Percentiles rank a stretch among this genome's conserved stretches.
These are phyloP conservation scores for Amanita thiersii DNA, from an alignment of 768 basidiomycete genomes.

Conservation along the genomic window DNA sequence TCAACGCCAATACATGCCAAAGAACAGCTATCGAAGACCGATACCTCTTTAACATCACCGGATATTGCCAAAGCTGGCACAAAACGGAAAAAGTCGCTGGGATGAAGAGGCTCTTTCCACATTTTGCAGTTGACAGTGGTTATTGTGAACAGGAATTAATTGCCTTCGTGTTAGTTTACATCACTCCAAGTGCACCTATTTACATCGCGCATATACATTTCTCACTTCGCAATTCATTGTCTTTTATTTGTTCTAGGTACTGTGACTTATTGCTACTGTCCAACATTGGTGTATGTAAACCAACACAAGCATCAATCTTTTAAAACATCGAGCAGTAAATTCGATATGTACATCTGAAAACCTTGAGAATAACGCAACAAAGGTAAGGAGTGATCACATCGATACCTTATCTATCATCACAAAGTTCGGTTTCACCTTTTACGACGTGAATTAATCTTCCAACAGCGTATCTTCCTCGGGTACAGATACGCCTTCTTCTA, in stretches of 20 bases:
- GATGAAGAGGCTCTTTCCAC: constrained; percentile 15
- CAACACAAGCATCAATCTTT: no score
- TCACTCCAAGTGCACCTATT: no score
- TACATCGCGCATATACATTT: no score
- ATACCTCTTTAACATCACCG: constrained; percentile 9
- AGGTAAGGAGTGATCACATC: no score
- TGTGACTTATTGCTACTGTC: background rate
- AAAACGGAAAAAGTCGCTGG: constrained; percentile 47
- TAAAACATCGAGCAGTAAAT: no score
- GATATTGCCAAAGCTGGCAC: constrained; percentile 20
- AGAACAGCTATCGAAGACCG: background rate
- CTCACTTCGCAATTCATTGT: constrained; percentile 5
- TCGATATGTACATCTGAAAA: no score
- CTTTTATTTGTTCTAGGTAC: background rate
- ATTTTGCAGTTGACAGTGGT: no score
- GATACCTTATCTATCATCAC: no score
- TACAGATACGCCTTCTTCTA: constrained; percentile 32
- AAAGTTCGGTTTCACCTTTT: no score
- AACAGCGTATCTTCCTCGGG: constrained; percentile 34
- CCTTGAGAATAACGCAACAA: no score
- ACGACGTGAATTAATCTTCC: background rate
- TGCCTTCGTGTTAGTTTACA: no score
- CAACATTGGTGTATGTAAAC: background rate
- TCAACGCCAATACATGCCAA: constrained; percentile 1
- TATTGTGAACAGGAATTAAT: no score